Evolutionary conservation across 192 early-diverging fungal genomes (phyloP), one percentile per base, ranked within the genome.

Genomic region (Borealophlyctis nickersoniae): DNA sequence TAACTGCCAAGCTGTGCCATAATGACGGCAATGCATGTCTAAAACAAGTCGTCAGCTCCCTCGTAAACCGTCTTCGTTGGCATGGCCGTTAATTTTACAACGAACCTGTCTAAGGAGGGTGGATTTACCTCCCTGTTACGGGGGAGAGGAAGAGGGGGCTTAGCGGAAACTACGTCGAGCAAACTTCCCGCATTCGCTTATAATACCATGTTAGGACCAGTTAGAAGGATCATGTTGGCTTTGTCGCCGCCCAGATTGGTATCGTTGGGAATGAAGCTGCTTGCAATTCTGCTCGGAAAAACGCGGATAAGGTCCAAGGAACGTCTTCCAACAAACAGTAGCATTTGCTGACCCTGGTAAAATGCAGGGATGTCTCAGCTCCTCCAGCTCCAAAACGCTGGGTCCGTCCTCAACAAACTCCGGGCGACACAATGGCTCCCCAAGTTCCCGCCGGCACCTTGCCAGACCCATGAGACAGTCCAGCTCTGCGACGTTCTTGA

Each of bases 261-360:
- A 78, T 99, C 94, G 77, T 99, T 99, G 36, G 97, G 94, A 39
- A 99, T 94, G 69, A 95, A 97, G 65, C 91, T 89, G 1, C 77
- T 72, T 0, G 83, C 75, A 32, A 32, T n/a, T n/a, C n/a, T n/a
- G n/a, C n/a, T n/a, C n/a, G n/a, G n/a, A n/a, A n/a, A n/a, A n/a
- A n/a, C n/a, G n/a, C n/a, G n/a, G n/a, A n/a, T n/a, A n/a, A n/a
- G n/a, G n/a, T n/a, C n/a, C n/a, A n/a, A n/a, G n/a, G n/a, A n/a
- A n/a, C n/a, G n/a, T n/a, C n/a, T n/a, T n/a, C n/a, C n/a, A n/a
- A n/a, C n/a, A n/a, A n/a, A n/a, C n/a, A n/a, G n/a, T n/a, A n/a
- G 29, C 51, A 28, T 19, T 29, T 0, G 64, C 62, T 72, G 66
- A 85, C 82, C 81, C 84, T n/a, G 81, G 55, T 7, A 80, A 83